Percentiles rank a stretch among this genome's conserved stretches.
phyloP scores from a whole-genome alignment of 2,329 filamentous ascomycete species.

The Arthrobotrys entomopaga region DNA sequence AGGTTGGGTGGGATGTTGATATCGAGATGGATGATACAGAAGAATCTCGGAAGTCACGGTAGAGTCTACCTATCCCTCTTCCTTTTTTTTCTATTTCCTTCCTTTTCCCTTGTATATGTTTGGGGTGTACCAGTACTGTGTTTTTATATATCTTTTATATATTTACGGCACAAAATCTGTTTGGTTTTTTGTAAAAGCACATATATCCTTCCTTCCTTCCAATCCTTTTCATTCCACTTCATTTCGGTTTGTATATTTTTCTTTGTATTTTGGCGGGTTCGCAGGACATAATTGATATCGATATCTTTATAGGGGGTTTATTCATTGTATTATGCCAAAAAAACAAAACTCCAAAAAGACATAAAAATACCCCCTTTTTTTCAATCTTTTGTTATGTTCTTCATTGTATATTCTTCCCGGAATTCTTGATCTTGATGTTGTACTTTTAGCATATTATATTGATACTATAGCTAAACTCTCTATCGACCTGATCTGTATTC shows the following conservation, averaged over 20 bases:
- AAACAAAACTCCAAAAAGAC: too few species aligned
- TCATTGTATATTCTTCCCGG: neutral
- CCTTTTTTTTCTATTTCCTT: neutral
- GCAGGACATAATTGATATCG: conserved; percentile 42
- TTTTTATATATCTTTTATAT: neutral
- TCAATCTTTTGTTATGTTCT: too few species aligned
- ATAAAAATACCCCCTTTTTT: too few species aligned
- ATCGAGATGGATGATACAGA: conserved; percentile 36
- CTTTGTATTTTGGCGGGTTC: conserved; percentile 20
- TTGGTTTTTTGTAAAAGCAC: conserved; percentile 14
- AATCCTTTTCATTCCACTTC: neutral
- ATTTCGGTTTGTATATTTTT: neutral
- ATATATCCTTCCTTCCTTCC: neutral
- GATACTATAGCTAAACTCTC: too few species aligned
- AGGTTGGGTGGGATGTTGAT: conserved; percentile 51
- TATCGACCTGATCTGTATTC: too few species aligned
- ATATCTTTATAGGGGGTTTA: too few species aligned
- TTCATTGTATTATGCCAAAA: too few species aligned
- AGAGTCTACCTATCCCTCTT: neutral
- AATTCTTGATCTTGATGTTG: too few species aligned
- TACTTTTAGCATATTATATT: too few species aligned
- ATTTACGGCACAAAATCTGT: neutral
- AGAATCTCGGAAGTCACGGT: conserved; percentile 43
- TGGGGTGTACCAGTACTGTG: conserved; percentile 5
- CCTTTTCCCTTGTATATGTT: neutral